Evolutionary conservation across 106 monocot genomes (phyloP), one percentile per base, ranked within the genome.

Genomic region (Platanthera guangdongensis): DNA sequence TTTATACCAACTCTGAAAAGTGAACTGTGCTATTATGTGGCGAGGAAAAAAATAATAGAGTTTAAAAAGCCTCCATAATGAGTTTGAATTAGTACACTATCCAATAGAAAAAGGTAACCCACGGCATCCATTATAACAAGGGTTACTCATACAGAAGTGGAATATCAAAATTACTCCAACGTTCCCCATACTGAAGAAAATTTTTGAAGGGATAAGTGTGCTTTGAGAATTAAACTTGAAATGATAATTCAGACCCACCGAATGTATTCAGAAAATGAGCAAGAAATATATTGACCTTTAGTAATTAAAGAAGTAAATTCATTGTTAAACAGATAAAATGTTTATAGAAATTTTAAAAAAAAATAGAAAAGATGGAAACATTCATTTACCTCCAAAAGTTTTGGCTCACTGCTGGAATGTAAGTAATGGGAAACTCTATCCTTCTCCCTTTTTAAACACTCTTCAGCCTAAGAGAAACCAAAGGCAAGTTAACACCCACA

Each of bases 351-450:
- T 65, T 70, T 16, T 8, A 70, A 1, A 70, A 48, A n/a, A 70
- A 1, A 70, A 5, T 47, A 48, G 15, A 70, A 70, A 6, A 12
- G 5, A 70, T 47, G 47, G 13, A n/a, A 80, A 57, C 30, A 30
- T 0, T 32, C 72, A 50, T 76, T 80, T 68, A 94, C 94, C 90
- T 94, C 94, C 48, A 94, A 74, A 52, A 94, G 70, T 78, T 94
- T 94, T 54, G 76, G 88, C 83, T 94, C 94, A 71, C 88, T 94
- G 82, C 91, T 91, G 32, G 67, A 76, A 69, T 94, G 90, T 73
- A 94, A 75, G 79, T 94, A 94, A 83, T 94, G 84, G 39, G 78
- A 57, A 80, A 91, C 94, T 73, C 94, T 88, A 21, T 91, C 88
- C 39, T 87, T 94, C 82, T 94, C 94, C 76, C 91, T 54, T 74